Evolutionary conservation across 805 yeast species (phyloP).

Genomic region (Yamadazyma kitorensis): DNA sequence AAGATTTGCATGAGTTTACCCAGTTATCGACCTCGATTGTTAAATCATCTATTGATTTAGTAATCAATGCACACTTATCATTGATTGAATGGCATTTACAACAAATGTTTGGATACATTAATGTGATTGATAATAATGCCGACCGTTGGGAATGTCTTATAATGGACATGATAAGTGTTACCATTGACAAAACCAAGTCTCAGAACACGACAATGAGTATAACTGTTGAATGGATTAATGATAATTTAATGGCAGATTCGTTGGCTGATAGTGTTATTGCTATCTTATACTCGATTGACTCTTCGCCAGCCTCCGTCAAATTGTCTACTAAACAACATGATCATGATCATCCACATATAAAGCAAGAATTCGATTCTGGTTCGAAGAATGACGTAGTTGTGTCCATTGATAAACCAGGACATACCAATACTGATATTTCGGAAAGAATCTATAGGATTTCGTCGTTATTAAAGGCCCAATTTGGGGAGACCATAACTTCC

Average conservation of each 20-base stretch:
- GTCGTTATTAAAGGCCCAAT: conserved; percentile 73
- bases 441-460: conserved; percentile 49
- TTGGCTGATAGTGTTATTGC: conserved; percentile 94
- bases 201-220: conserved; percentile 37
- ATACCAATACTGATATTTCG: conserved; percentile 24
- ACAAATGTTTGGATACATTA: conserved; percentile 91
- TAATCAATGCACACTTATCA: conserved; percentile 76
- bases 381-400: neutral
- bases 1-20: conserved; percentile 85
- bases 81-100: conserved; percentile 84
- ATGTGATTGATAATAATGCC: conserved; percentile 57
- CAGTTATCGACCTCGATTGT: conserved; percentile 83
- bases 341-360: conserved; percentile 31
- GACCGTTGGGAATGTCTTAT: conserved; percentile 43
- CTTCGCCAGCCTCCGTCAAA: conserved; percentile 93
- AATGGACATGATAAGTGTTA: conserved; percentile 41
- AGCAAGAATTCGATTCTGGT: conserved; percentile 5
- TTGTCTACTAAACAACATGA: conserved; percentile 61
- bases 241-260: conserved; percentile 77
- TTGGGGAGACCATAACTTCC: conserved; percentile 68
- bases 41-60: conserved; percentile 74
- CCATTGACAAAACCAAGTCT: conserved; percentile 37
- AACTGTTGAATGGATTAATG: conserved; percentile 87
- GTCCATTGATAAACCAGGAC: conserved; percentile 18
- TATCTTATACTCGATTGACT: conserved; percentile 84